Percentiles rank a stretch among this genome's conserved stretches.
These are phyloP conservation scores for Tripterygium wilfordii DNA, from an alignment of 177 flowering plant species.

Conservation along the genomic window DNA sequence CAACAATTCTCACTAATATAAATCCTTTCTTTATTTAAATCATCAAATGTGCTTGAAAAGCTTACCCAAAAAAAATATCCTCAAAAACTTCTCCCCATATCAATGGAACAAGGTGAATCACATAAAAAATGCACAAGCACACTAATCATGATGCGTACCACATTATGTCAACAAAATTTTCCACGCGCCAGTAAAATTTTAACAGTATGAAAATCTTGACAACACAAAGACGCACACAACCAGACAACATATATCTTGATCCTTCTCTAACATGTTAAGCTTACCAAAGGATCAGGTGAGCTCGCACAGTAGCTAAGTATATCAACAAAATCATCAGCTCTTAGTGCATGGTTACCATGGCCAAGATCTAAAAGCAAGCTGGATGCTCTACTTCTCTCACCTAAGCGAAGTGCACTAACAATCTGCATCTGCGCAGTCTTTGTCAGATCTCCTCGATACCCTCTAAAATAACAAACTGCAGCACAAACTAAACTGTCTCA, in stretches of 20 bases:
- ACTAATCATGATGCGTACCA: no score
- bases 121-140: no score
- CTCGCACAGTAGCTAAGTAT: slow-evolving; percentile 67
- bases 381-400: slow-evolving; percentile 57
- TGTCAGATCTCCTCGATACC: slow-evolving; percentile 16
- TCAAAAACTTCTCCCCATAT: no score
- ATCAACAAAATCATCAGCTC: slow-evolving; percentile 38
- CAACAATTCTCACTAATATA: no score
- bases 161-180: no score
- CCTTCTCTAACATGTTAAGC: slow-evolving; percentile 8
- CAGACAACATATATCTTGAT: neutral
- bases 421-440: slow-evolving; percentile 40
- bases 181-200: neutral
- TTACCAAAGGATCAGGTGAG: slow-evolving; percentile 74
- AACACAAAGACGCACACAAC: neutral
- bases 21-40: no score
- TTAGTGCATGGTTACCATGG: slow-evolving; percentile 14
- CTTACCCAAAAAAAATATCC: no score
- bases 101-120: no score
- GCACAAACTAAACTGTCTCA: no score
- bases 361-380: slow-evolving; percentile 44
- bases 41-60: no score
- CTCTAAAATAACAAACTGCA: no score
- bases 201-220: neutral
- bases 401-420: slow-evolving; percentile 58